Conservation (phyloP, 2,329 filamentous ascomycete species). For the Cytospora piceae region DNA sequence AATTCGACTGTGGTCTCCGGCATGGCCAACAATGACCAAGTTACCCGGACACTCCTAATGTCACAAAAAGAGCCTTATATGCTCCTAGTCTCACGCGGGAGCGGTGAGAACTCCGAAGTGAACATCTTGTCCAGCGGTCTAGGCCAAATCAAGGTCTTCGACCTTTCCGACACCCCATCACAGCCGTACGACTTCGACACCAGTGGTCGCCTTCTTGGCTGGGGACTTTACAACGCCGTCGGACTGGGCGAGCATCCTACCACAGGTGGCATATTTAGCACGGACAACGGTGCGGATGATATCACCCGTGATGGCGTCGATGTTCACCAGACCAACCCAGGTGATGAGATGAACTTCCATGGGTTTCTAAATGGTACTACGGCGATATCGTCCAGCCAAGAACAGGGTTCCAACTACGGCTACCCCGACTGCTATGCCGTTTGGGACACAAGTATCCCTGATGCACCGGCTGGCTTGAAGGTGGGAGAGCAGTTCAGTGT, state of each 20-base stretch:
- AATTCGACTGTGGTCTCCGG: conserved; percentile 57
- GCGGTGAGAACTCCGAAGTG: conserved; percentile 60
- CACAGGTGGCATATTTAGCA: conserved; percentile 57
- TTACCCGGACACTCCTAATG: conserved; percentile 64
- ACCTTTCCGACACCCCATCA: conserved; percentile 37
- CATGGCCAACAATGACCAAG: conserved; percentile 63
- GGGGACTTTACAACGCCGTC: conserved; percentile 75
- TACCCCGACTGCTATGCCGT: conserved; percentile 59
- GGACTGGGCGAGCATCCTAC: conserved; percentile 67
- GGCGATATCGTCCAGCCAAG: conserved; percentile 8
- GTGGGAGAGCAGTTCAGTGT: conserved; percentile 56
- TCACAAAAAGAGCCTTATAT: conserved; percentile 54
- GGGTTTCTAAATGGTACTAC: conserved; percentile 50
- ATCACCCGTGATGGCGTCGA: conserved; percentile 61
- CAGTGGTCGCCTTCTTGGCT: conserved; percentile 58
- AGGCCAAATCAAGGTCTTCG: conserved; percentile 61
- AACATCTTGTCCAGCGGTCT: conserved; percentile 54
- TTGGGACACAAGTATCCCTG: conserved; percentile 59
- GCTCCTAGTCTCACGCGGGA: conserved; percentile 66
- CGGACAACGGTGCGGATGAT: conserved; percentile 74
- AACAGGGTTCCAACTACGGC: conserved; percentile 49
- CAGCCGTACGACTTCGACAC: conserved; percentile 50
- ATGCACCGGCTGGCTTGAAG: conserved; percentile 42
- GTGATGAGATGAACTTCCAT: conserved; percentile 74
- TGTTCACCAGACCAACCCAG: conserved; percentile 70